These are phyloP conservation scores for Leccinellum luteum DNA, from an alignment of 768 basidiomycete species.

Conservation along the genomic window DNA sequence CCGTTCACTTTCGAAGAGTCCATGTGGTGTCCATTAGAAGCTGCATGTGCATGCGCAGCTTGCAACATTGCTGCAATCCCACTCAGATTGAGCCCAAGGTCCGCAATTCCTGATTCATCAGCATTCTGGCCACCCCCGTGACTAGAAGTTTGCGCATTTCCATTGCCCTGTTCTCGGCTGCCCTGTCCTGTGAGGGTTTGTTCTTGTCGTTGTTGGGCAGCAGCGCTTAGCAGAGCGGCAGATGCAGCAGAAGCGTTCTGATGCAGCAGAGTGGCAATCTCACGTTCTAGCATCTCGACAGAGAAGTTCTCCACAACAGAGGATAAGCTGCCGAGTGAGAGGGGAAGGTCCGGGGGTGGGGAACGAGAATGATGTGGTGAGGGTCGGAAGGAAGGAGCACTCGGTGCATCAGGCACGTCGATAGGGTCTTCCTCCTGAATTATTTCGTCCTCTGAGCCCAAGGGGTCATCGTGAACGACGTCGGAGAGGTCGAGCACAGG, in stretches of 20 bases:
- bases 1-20: conserved; percentile 47
- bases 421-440: conserved; percentile 29
- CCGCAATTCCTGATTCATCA: conserved; percentile 23
- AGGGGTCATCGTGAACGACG: conserved; percentile 78
- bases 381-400: conserved; percentile 27
- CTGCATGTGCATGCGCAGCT: conserved; percentile 65
- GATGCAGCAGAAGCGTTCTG: conserved; percentile 73
- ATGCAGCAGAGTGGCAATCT: conserved; percentile 70
- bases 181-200: conserved; percentile 39
- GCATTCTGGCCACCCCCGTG: conserved; percentile 14
- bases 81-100: conserved; percentile 55
- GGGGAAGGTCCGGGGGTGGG: conserved; percentile 28
- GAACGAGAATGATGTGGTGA: conserved; percentile 17
- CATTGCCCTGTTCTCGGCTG: conserved; percentile 27
- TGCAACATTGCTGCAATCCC: conserved; percentile 78
- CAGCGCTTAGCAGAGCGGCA: conserved; percentile 60
- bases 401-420: conserved; percentile 33
- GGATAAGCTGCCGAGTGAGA: conserved; percentile 40
- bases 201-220: conserved; percentile 63
- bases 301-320: conserved; percentile 50
- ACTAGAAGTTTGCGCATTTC: conserved; percentile 9
- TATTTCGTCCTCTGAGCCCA: conserved; percentile 53
- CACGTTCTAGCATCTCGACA: conserved; percentile 73
- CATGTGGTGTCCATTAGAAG: conserved; percentile 46
- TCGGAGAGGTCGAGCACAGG: conserved; percentile 75